Percentiles rank a stretch among this genome's conserved stretches.
These are phyloP conservation scores for Beauveria brongniartii DNA, from an alignment of 2,329 filamentous ascomycete species.

Conservation along the genomic window DNA sequence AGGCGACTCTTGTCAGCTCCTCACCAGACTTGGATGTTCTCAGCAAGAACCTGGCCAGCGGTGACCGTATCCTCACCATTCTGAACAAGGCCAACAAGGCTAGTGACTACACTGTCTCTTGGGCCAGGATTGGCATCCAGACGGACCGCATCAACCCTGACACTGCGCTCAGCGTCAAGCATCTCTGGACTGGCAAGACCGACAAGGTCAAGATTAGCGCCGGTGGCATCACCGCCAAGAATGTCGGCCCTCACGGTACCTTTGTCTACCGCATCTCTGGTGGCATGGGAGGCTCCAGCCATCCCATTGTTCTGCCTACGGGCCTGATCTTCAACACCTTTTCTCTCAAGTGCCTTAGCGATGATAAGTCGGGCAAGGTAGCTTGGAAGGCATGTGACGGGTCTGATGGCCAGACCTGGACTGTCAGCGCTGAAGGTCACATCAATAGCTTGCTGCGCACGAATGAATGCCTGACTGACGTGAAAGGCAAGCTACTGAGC, in stretches of 20 bases:
- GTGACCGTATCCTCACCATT: constrained; percentile 38
- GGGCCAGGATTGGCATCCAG: constrained; percentile 29
- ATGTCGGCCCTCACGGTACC: constrained; percentile 30
- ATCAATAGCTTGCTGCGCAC: constrained; percentile 29
- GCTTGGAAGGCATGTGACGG: constrained; percentile 30
- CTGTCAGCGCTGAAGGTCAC: constrained; percentile 22
- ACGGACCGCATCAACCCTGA: constrained; percentile 17
- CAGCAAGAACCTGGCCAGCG: constrained; percentile 36
- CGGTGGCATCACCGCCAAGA: constrained; percentile 17
- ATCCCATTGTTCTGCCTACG: constrained; percentile 28
- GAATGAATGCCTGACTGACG: constrained; percentile 24
- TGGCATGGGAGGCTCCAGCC: constrained; percentile 17
- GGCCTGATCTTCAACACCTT: constrained; percentile 43
- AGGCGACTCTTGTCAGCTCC: constrained; percentile 39
- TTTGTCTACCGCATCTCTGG: constrained; percentile 33
- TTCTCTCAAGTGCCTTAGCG: constrained; percentile 34
- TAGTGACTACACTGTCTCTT: constrained; percentile 22
- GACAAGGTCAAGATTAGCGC: constrained; percentile 18
- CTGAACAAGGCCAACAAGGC: constrained; percentile 32
- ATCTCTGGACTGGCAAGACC: constrained; percentile 34
- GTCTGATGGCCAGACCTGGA: constrained; percentile 35
- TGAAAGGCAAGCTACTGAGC: constrained; percentile 14
- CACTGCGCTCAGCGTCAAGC: constrained; percentile 25
- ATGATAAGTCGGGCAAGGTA: constrained; percentile 18
- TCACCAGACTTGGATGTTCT: constrained; percentile 35